Evolutionary conservation across 768 basidiomycete genomes (phyloP).

Genomic region (Amanita exitialis): DNA sequence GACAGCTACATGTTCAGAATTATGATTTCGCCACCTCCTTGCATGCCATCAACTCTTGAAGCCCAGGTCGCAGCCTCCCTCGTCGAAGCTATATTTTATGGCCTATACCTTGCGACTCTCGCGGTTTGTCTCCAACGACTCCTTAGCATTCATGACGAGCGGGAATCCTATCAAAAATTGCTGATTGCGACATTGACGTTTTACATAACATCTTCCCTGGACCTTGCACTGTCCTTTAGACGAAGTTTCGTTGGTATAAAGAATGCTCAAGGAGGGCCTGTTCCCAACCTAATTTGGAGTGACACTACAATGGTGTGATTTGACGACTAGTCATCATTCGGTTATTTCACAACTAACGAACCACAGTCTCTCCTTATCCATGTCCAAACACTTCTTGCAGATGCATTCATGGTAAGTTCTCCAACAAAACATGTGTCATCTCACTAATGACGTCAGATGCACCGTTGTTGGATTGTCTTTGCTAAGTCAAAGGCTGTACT

Average conservation of each 20-base stretch:
- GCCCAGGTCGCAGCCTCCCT: background rate
- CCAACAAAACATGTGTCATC: background rate
- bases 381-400: constrained; percentile 8
- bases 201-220: background rate
- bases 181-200: background rate
- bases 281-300: background rate
- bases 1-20: too few species aligned
- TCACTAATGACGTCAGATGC: constrained; percentile 5
- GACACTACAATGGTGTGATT: background rate
- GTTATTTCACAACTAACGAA: background rate
- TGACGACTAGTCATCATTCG: background rate
- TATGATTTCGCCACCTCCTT: too few species aligned
- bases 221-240: background rate
- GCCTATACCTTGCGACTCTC: background rate
- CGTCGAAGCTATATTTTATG: background rate
- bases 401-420: constrained; percentile 5
- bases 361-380: constrained; percentile 2
- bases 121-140: background rate
- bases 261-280: too few species aligned
- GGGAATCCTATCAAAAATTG: background rate
- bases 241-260: background rate
- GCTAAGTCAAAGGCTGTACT: constrained; percentile 5
- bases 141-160: background rate
- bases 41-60: background rate
- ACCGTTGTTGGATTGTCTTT: constrained; percentile 13